Percentiles rank a stretch among this genome's conserved stretches.
Conservation (phyloP, 768 basidiomycete genomes). For the Phaeolepiota aurea region DNA sequence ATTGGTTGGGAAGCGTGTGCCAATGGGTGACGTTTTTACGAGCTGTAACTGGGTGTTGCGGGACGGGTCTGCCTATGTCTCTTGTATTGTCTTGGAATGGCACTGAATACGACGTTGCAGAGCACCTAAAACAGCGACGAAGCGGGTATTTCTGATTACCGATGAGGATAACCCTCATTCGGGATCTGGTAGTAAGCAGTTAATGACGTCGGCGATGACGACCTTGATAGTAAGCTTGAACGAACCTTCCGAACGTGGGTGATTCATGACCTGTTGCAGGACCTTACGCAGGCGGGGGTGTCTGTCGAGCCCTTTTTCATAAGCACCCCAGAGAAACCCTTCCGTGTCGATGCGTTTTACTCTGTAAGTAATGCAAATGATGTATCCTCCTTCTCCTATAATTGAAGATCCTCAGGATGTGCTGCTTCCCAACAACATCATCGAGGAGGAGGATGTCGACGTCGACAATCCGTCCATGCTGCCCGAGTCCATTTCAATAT, state of each 20-base stretch:
- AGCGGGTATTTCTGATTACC: constrained; percentile 89
- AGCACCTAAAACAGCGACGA: constrained; percentile 82
- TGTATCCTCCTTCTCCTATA: neutral
- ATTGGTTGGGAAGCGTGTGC: constrained; percentile 44
- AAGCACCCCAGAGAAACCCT: constrained; percentile 53
- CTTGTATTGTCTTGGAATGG: no score
- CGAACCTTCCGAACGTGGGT: no score
- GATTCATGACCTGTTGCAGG: no score
- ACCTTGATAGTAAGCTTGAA: constrained; percentile 58
- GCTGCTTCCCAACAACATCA: constrained; percentile 43
- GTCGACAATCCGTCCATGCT: constrained; percentile 37
- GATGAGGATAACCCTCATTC: constrained; percentile 77
- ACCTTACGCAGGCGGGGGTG: constrained; percentile 72
- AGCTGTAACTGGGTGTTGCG: constrained; percentile 87
- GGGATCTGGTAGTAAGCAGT: constrained; percentile 44
- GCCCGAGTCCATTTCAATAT: constrained; percentile 65
- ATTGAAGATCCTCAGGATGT: constrained; percentile 41
- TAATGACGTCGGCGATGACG: constrained; percentile 62
- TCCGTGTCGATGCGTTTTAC: constrained; percentile 72
- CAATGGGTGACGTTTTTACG: constrained; percentile 86
- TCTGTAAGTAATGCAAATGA: constrained; percentile 42
- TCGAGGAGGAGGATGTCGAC: constrained; percentile 43
- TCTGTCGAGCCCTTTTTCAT: constrained; percentile 89
- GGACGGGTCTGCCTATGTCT: constrained; percentile 82
- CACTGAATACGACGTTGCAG: no score